Conservation (phyloP, 2,329 filamentous ascomycete species). For the Colletotrichum liriopes region DNA sequence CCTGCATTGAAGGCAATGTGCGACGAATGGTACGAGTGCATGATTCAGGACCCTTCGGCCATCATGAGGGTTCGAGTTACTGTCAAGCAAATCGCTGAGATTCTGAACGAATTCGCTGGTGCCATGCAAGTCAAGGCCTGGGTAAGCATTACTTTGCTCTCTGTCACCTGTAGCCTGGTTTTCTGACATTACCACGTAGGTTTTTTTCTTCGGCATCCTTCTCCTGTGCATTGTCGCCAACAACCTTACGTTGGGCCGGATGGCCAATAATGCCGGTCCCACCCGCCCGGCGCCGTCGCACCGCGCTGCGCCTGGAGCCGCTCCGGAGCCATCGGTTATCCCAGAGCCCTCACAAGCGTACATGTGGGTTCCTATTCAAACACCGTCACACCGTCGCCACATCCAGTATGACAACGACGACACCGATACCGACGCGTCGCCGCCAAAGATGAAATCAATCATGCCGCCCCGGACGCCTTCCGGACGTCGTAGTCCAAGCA, state of each 20-base stretch:
- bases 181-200: slow-evolving; percentile 51
- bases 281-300: slow-evolving; percentile 46
- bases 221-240: slow-evolving; percentile 65
- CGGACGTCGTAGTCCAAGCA: slow-evolving; percentile 63
- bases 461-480: slow-evolving; percentile 64
- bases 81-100: slow-evolving; percentile 90
- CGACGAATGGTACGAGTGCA: slow-evolving; percentile 87
- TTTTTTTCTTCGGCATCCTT: slow-evolving; percentile 66
- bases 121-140: slow-evolving; percentile 87
- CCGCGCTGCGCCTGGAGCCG: slow-evolving; percentile 45
- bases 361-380: slow-evolving; percentile 67
- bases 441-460: slow-evolving; percentile 58
- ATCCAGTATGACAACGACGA: slow-evolving; percentile 58
- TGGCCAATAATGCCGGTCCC: slow-evolving; percentile 49
- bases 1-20: slow-evolving; percentile 84
- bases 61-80: slow-evolving; percentile 86
- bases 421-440: slow-evolving; percentile 67
- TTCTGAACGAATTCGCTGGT: slow-evolving; percentile 94
- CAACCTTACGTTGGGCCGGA: slow-evolving; percentile 62
- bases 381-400: slow-evolving; percentile 62
- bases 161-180: neutral
- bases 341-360: slow-evolving; percentile 58
- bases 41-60: slow-evolving; percentile 84
- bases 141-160: slow-evolving; percentile 55
- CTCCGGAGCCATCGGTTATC: slow-evolving; percentile 45